Percentiles rank a stretch among this genome's conserved stretches.
Evolutionary conservation across 768 basidiomycete species (phyloP).

Genomic region (Pleurotus sapidus): DNA sequence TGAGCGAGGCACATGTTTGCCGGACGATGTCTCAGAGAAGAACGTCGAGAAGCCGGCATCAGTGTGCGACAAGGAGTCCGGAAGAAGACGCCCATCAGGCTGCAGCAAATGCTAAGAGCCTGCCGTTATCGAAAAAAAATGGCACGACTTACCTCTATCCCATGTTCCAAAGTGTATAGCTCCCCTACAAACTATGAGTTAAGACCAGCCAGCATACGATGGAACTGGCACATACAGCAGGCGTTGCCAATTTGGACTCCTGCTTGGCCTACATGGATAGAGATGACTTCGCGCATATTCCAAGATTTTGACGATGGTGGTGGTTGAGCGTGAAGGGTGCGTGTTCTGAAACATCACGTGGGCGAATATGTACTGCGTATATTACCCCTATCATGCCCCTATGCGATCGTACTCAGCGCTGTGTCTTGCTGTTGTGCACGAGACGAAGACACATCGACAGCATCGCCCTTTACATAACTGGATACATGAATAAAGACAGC

Average conservation of each 20-base stretch:
- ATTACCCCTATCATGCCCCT: too few relatives aligned
- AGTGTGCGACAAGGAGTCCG: conserved; percentile 59
- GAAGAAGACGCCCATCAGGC: conserved; percentile 89
- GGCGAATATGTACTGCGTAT: too few relatives aligned
- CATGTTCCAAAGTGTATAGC: conserved; percentile 97
- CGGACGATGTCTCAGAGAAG: conserved; percentile 92
- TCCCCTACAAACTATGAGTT: conserved; percentile 63
- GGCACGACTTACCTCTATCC: conserved; percentile 71
- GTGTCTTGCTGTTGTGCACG: too few relatives aligned
- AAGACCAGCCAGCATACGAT: conserved; percentile 12
- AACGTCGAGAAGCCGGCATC: conserved; percentile 96
- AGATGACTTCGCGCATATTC: conserved; percentile 94
- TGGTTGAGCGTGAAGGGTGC: conserved; percentile 11
- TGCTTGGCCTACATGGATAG: conserved; percentile 97
- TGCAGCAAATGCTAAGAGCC: conserved; percentile 30
- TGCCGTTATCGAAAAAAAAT: background rate
- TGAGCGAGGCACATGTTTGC: conserved; percentile 95
- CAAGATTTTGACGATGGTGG: conserved; percentile 14
- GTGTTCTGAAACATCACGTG: too few relatives aligned
- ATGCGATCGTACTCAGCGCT: too few relatives aligned
- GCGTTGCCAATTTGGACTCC: conserved; percentile 98
- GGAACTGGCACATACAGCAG: conserved; percentile 74
- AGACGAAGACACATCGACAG: too few relatives aligned
- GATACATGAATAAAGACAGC: background rate
- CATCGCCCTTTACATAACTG: background rate